A percentile compares a stretch with the other conserved stretches of the same genome.
Evolutionary conservation across 2,329 filamentous ascomycete genomes (phyloP).

Genomic region (Alternaria sp.): DNA sequence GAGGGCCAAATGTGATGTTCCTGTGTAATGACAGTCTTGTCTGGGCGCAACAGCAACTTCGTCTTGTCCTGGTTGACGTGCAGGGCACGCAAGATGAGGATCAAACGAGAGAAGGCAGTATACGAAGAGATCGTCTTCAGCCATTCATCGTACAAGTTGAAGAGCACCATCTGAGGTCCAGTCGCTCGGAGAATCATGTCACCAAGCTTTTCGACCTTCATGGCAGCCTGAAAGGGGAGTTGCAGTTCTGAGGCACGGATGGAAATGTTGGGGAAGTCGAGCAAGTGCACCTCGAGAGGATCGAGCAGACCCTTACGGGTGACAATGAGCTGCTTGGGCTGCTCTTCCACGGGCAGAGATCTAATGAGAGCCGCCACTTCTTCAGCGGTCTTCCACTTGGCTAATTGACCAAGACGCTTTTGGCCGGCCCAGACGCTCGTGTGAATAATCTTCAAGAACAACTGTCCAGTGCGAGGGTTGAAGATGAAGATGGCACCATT

Average conservation of each 20-base stretch:
- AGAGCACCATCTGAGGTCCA: conserved; percentile 99
- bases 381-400: conserved; percentile 99
- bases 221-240: conserved; percentile 97
- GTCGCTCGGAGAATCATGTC: conserved; percentile 99
- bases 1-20: conserved; percentile 99
- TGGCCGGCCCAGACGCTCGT: conserved; percentile 99
- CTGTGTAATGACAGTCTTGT: conserved; percentile 98
- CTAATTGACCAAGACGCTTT: conserved; percentile 96
- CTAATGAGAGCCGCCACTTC: conserved; percentile 98
- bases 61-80: conserved; percentile 99
- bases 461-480: conserved; percentile 96
- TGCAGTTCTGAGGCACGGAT: conserved; percentile 97
- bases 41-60: conserved; percentile 90
- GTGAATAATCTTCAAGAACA: conserved; percentile 99
- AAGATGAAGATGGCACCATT: conserved; percentile 99
- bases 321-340: conserved; percentile 98
- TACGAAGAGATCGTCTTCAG: conserved; percentile 98
- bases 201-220: conserved; percentile 99
- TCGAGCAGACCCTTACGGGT: conserved; percentile 96
- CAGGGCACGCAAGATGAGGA: conserved; percentile 90
- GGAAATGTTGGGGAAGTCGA: conserved; percentile 99
- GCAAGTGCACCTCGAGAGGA: conserved; percentile 93
- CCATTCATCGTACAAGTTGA: conserved; percentile 99
- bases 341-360: conserved; percentile 94
- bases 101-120: conserved; percentile 94